A percentile compares a stretch with the other conserved stretches of the same genome.
Evolutionary conservation across 2,329 filamentous ascomycete genomes (phyloP).

Genomic region (Colletotrichum endophyticum): DNA sequence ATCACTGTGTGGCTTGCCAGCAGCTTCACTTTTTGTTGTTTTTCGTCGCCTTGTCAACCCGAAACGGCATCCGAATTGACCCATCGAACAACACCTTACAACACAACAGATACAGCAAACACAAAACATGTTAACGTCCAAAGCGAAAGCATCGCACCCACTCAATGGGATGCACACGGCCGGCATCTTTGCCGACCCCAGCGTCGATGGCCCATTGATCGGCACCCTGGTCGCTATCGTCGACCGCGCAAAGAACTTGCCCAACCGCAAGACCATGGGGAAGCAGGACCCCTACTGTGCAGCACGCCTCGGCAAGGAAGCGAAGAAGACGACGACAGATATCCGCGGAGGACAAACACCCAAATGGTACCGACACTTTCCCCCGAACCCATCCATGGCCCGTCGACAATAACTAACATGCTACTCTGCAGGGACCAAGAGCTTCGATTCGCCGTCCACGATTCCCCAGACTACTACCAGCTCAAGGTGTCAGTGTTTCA

Average conservation of each 20-base stretch:
- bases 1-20: neutral
- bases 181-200: conserved; percentile 94
- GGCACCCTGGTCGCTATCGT: conserved; percentile 91
- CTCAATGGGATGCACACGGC: conserved; percentile 78
- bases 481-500: conserved; percentile 97
- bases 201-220: conserved; percentile 88
- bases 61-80: neutral
- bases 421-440: conserved; percentile 82
- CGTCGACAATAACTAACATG: neutral
- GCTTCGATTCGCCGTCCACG: conserved; percentile 92
- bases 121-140: conserved; percentile 43
- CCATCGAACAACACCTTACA: neutral
- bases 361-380: conserved; percentile 70
- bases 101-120: neutral
- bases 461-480: conserved; percentile 94
- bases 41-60: neutral
- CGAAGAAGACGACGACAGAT: conserved; percentile 95
- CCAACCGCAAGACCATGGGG: conserved; percentile 95
- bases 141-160: conserved; percentile 55
- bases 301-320: conserved; percentile 91
- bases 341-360: conserved; percentile 94
- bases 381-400: neutral
- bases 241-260: conserved; percentile 95
- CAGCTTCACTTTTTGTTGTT: neutral
- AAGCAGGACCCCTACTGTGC: conserved; percentile 99